Evolutionary conservation across 2,329 filamentous ascomycete species (phyloP), one percentile per base, ranked within the genome.

Genomic region (Epichloe sibirici): DNA sequence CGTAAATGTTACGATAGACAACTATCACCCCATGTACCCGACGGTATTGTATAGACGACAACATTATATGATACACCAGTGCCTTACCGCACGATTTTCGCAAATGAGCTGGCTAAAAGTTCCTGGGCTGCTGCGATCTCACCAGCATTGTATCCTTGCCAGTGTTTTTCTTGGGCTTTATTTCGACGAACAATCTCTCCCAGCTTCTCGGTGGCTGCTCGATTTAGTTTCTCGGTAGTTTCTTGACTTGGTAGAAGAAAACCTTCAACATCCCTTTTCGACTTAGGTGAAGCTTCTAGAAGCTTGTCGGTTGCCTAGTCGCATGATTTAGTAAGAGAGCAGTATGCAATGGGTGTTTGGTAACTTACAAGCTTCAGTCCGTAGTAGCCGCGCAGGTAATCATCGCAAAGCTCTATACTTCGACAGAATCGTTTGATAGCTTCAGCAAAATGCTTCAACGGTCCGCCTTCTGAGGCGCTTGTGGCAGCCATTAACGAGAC

Each of bases 341-440:
- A 15, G 43, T 34, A 1, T 23, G 23, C 2, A 28, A 4, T 21
- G 5, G 9, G 6, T 17, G 42, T 34, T 13, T 45, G 38, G 11
- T 21, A 12, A 62, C 78, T 62, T 69, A 90, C 85, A 68, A 90
- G 67, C 66, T 91, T 93, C 55, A 98, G 72, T 6, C 93, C 93
- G 68, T 95, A 97, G 66, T 90, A 95, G 1, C 90, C 93, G 56
- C 93, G 82, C 56, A 97, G 69, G 65, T 96, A 97, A 65, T 90
- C 83, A 61, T 96, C 88, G 63, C 93, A 97, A 50, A 98, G 78
- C 71, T 98, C 93, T 58, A 97, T 81, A 63, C 90, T 93, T 61
- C 93, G 81, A 65, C 86, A 88, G 69, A 95, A 97, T 58, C 90
- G 82, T 64, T 89, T 87, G 51, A 95, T 69, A 5, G 89, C 83